A percentile compares a stretch with the other conserved stretches of the same genome.
Evolutionary conservation across 2,329 filamentous ascomycete genomes (phyloP).

Genomic region (Bipolaris zeicola): DNA sequence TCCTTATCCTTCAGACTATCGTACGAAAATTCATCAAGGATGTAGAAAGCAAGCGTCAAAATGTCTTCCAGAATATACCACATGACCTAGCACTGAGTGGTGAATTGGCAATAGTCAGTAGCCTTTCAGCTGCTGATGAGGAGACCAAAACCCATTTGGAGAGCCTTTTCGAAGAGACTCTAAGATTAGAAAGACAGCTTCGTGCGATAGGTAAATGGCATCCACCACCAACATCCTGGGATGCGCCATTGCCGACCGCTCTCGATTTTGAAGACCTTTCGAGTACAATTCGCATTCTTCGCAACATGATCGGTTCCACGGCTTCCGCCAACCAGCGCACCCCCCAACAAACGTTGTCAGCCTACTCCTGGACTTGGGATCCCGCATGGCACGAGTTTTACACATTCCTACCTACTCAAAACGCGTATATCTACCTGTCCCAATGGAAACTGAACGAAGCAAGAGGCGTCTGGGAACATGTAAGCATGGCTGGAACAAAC

Average conservation of each 20-base stretch:
- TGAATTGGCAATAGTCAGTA: not conserved
- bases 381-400: conserved; percentile 22
- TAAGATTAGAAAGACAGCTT: conserved; percentile 1
- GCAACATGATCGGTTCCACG: conserved; percentile 9
- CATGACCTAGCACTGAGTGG: not conserved
- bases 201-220: conserved; percentile 14
- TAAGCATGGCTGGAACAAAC: conserved; percentile 6
- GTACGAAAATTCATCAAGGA: not conserved
- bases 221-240: not conserved
- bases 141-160: not conserved
- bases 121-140: not conserved
- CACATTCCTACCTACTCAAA: conserved; percentile 9
- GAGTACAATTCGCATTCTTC: conserved; percentile 15
- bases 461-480: conserved; percentile 19
- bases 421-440: conserved; percentile 18
- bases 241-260: conserved; percentile 3
- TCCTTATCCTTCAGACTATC: not conserved
- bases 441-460: conserved; percentile 16
- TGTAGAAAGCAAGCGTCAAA: not conserved
- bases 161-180: not conserved
- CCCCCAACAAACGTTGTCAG: conserved; percentile 9
- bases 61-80: not conserved
- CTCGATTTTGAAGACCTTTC: conserved; percentile 21
- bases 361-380: conserved; percentile 22
- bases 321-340: not conserved